phyloP scores from a whole-genome alignment of 352 stramenopile genomes.

The Pythium guiyangense region DNA sequence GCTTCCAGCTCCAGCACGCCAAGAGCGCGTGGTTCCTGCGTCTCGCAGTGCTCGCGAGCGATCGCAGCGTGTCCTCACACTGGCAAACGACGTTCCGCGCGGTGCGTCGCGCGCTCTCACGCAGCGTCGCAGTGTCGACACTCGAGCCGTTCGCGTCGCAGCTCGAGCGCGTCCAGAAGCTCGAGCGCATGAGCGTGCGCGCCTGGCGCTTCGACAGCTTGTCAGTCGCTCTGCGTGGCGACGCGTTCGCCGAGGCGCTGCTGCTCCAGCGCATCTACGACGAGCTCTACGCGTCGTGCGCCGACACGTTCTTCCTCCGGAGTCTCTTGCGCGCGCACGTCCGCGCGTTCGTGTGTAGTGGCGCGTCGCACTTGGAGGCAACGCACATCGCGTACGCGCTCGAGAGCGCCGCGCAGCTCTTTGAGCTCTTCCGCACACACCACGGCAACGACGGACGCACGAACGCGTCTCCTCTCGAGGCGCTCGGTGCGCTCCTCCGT shows the following conservation, averaged over 20 bases:
- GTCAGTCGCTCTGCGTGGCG: constrained; percentile 22
- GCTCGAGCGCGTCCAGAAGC: constrained; percentile 43
- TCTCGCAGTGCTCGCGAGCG: constrained; percentile 14
- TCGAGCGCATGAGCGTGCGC: constrained; percentile 61
- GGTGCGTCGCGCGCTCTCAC: constrained; percentile 30
- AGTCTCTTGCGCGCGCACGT: constrained; percentile 48
- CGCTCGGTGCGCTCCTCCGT: constrained; percentile 4
- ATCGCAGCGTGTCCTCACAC: constrained; percentile 3
- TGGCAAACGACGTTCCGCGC: constrained; percentile 24
- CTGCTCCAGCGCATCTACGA: constrained; percentile 49
- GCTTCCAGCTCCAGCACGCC: constrained; percentile 16
- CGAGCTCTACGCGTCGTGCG: constrained; percentile 33
- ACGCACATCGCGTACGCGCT: constrained; percentile 34
- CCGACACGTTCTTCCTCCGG: constrained; percentile 50
- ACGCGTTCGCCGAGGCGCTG: constrained; percentile 46
- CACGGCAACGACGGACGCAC: constrained; percentile 10
- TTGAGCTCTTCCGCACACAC: constrained; percentile 26
- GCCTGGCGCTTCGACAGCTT: constrained; percentile 52
- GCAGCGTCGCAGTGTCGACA: constrained; percentile 24
- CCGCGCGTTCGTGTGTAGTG: constrained; percentile 27
- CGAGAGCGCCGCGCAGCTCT: constrained; percentile 21
- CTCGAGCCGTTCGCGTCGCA: constrained; percentile 32
- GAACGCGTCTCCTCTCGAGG: not conserved
- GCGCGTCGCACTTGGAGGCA: constrained; percentile 22
- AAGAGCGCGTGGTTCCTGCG: constrained; percentile 22